Base-by-base conservation (phyloP, 2,329 filamentous ascomycete genomes). In the Xylariomycetidae sp. region DNA sequence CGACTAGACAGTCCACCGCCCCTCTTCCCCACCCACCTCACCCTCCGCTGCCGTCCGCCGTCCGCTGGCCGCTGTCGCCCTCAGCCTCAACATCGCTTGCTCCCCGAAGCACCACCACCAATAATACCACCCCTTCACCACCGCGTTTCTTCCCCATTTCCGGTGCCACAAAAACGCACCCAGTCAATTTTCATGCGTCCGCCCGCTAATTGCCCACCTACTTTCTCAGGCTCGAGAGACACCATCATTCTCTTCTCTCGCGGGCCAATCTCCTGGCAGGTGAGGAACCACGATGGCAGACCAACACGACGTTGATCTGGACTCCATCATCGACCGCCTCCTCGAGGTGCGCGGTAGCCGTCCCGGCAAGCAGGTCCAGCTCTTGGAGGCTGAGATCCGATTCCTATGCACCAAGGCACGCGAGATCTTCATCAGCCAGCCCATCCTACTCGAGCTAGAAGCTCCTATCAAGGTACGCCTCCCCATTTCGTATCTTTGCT, bases 351-450 rank as follows among this genome's bases (percentile, higher is more conserved):
- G 92, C 68, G 92, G 90, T 61, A 95, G 89, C 75, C 82, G 92
- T 59, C 92, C 92, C 38, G 92, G 92, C 56, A 98, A 98, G 74
- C 92, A 96, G 69, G 92, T 98, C 35, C 90, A 96, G 70, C 78
- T 98, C 50, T 74, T 95, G 48, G 92, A 98, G 67, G 81, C 86
- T 42, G 92, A 96, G 70, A 98, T 98, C 53, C 84, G 90, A 60
- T 95, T 80, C 67, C 79, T 98, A 48, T 98, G 92, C 78, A 95
- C 90, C 61, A 96, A 96, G 73, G 89, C 90, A 44, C 84, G 92
- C 49, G 92, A 98, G 72, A 96, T 98, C 56, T 96, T 98, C 74
- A 96, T 98, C 65, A 95, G 89, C 43, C 92, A 98, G 72, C 92
- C 92, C 48, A 96, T 96, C 57, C 73, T 98, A 50, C 79, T 98